Percentiles rank a stretch among this genome's conserved stretches.
phyloP scores from a whole-genome alignment of 345 rosid species.

The Corchorus capsularis region DNA sequence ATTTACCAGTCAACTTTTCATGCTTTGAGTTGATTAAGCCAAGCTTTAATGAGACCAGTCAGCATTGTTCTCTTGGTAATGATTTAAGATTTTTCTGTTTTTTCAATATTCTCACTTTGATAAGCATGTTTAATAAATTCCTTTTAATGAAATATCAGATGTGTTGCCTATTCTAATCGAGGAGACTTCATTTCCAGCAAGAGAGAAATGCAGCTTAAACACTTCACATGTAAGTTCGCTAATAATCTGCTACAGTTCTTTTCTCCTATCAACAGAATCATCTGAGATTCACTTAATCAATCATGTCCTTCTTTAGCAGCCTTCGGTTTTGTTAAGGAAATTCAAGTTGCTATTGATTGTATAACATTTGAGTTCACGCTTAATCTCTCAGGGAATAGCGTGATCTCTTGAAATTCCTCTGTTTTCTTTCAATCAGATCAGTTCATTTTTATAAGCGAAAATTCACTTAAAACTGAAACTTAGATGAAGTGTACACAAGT shows the following conservation, averaged over 20 bases:
- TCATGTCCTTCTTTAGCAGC: background rate
- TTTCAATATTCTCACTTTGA: conserved; percentile 29
- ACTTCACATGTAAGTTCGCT: conserved; percentile 45
- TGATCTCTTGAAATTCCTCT: no score
- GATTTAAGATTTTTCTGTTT: no score
- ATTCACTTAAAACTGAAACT: no score
- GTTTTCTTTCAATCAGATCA: no score
- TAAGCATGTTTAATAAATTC: conserved; percentile 10
- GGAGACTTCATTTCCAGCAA: conserved; percentile 29
- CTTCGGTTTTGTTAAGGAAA: background rate
- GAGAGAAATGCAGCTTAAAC: conserved; percentile 44
- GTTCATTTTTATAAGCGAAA: no score
- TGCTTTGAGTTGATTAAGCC: conserved; percentile 44
- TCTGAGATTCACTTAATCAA: background rate
- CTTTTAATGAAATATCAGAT: background rate
- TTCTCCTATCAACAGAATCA: background rate
- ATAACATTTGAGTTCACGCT: no score
- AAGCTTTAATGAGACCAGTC: conserved; percentile 38
- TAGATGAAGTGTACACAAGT: no score
- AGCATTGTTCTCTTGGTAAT: conserved; percentile 46
- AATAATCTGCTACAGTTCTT: background rate
- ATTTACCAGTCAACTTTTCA: conserved; percentile 32
- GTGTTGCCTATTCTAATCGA: conserved; percentile 16
- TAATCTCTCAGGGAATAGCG: no score
- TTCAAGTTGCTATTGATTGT: no score